Evolutionary conservation across 305 asterid species (phyloP).

Genomic region (Fraxinus nigra): DNA sequence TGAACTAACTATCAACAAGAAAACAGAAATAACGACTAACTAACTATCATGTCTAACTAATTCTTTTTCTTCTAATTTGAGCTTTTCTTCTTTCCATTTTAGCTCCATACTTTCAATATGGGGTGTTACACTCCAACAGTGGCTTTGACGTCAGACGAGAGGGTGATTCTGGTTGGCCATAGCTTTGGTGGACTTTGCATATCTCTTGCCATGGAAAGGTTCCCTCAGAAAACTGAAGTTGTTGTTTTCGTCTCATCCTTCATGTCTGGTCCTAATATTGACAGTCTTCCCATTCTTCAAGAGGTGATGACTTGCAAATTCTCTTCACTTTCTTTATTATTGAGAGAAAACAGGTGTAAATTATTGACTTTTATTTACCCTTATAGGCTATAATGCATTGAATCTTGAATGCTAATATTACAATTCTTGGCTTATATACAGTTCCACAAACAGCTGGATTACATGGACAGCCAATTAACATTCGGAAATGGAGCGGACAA

Average conservation of each 20-base stretch:
- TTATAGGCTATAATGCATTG: not conserved
- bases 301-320: slow-evolving; percentile 29
- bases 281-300: not conserved
- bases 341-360: not conserved
- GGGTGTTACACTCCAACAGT: no score
- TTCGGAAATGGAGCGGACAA: slow-evolving; percentile 21
- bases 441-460: slow-evolving; percentile 18
- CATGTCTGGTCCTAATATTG: slow-evolving; percentile 37
- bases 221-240: slow-evolving; percentile 31
- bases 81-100: no score
- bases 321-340: not conserved
- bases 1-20: no score
- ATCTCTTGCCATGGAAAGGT: slow-evolving; percentile 43
- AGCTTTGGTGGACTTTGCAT: slow-evolving; percentile 41
- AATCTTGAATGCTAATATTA: not conserved
- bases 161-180: slow-evolving; percentile 47
- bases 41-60: no score
- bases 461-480: slow-evolving; percentile 17
- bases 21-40: no score
- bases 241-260: slow-evolving; percentile 45
- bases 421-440: not conserved
- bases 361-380: not conserved
- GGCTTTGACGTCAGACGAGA: slow-evolving; percentile 27
- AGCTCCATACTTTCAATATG: no score
- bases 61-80: no score